phyloP scores from a whole-genome alignment of 2,329 filamentous ascomycete species.

The Acrodontium crateriforme region DNA sequence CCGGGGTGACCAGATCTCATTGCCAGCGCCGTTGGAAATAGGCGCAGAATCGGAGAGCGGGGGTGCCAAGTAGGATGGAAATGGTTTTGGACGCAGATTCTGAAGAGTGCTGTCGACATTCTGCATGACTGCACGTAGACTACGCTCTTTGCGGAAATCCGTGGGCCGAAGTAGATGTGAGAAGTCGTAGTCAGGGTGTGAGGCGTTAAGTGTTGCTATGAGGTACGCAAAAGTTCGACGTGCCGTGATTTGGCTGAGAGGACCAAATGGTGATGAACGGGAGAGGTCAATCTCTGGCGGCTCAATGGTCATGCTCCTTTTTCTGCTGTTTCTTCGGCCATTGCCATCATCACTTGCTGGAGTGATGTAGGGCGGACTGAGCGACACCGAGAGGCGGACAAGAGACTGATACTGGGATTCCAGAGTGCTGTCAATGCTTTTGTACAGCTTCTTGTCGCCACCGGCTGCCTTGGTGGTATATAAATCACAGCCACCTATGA shows the following conservation, averaged over 20 bases:
- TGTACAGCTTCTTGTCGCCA: constrained; percentile 93
- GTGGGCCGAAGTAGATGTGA: constrained; percentile 77
- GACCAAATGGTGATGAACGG: constrained; percentile 81
- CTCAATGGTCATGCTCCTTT: constrained; percentile 16
- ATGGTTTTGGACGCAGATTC: constrained; percentile 55
- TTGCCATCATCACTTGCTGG: constrained; percentile 13
- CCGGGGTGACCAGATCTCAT: constrained; percentile 59
- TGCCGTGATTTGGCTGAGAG: constrained; percentile 73
- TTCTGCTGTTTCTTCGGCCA: constrained; percentile 9
- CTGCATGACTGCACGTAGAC: constrained; percentile 67
- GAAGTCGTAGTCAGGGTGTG: constrained; percentile 94
- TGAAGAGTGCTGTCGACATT: constrained; percentile 77
- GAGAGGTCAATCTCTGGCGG: constrained; percentile 47
- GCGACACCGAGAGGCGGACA: constrained; percentile 69
- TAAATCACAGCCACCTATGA: constrained; percentile 86
- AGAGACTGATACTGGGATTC: constrained; percentile 85
- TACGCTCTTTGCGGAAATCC: constrained; percentile 79
- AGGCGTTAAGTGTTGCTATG: constrained; percentile 91
- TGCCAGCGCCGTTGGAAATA: constrained; percentile 11
- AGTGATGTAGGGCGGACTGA: constrained; percentile 59
- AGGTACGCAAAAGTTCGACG: constrained; percentile 89
- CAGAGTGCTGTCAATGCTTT: constrained; percentile 81
- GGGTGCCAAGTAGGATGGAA: constrained; percentile 14
- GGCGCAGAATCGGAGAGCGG: constrained; percentile 11
- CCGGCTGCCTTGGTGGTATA: constrained; percentile 96